phyloP scores from a whole-genome alignment of 495 filamentous ascomycete species.

The Copromyces sp. region DNA sequence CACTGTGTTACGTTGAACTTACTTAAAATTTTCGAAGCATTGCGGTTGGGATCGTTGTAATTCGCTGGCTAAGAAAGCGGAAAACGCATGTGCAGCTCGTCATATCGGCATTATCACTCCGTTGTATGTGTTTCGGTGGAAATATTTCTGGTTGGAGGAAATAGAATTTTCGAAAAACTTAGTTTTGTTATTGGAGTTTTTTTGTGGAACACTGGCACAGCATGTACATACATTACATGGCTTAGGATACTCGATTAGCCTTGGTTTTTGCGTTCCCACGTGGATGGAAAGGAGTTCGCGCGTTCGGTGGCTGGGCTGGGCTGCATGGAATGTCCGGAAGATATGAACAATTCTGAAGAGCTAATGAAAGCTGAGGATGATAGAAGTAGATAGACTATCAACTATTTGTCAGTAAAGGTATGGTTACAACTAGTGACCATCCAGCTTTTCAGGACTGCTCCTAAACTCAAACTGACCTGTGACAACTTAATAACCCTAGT shows the following conservation, averaged over 20 bases:
- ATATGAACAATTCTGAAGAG: background rate
- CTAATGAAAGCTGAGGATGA: background rate
- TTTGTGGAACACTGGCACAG: background rate
- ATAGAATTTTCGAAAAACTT: background rate
- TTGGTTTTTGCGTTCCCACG: background rate
- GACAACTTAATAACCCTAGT: background rate
- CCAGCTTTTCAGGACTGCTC: too few relatives aligned
- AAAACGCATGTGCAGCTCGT: background rate
- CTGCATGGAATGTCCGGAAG: background rate
- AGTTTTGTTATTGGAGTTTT: background rate
- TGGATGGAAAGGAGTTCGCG: background rate
- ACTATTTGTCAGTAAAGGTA: background rate
- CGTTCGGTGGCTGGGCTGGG: background rate
- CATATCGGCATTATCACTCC: background rate
- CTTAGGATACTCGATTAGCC: background rate
- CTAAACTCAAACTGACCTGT: background rate
- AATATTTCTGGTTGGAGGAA: background rate
- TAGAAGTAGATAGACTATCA: background rate
- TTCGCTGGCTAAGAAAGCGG: background rate
- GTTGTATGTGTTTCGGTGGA: background rate
- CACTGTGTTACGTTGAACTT: background rate
- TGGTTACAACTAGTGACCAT: background rate
- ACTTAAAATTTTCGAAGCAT: background rate
- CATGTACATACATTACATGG: background rate
- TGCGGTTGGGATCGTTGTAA: background rate